phyloP scores from a whole-genome alignment of 345 rosid species.

The Eucalyptus melliodora region DNA sequence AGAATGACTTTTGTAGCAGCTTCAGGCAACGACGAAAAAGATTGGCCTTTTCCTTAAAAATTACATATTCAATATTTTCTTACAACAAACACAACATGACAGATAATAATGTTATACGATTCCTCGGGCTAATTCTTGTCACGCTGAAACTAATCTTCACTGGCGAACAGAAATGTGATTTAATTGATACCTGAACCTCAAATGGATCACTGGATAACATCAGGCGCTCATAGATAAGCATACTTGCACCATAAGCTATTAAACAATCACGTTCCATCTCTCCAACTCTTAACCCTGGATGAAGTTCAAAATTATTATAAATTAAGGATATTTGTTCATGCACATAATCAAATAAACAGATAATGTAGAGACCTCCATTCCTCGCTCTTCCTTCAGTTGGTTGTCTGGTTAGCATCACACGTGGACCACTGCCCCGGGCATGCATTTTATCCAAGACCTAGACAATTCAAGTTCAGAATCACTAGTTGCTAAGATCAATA shows the following conservation, averaged over 20 bases:
- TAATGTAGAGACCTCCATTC: conserved; percentile 64
- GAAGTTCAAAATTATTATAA: background rate
- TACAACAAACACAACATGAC: background rate
- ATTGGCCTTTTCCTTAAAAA: background rate
- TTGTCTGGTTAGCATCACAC: conserved; percentile 82
- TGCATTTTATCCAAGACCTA: conserved; percentile 94
- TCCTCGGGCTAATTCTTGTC: background rate
- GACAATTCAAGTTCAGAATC: background rate
- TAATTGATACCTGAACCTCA: conserved; percentile 63
- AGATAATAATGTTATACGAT: background rate
- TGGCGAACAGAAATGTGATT: background rate
- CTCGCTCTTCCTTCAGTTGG: conserved; percentile 97
- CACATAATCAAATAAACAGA: background rate
- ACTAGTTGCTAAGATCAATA: background rate
- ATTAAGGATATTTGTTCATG: background rate
- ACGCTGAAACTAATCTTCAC: background rate
- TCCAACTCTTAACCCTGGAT: conserved; percentile 90
- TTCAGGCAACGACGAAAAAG: background rate
- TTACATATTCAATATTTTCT: background rate
- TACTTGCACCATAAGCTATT: conserved; percentile 96
- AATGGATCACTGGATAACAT: conserved; percentile 97
- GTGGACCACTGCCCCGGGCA: conserved; percentile 93
- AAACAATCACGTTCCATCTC: conserved; percentile 98
- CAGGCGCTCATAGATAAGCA: conserved; percentile 76
- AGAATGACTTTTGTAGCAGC: background rate